phyloP scores from a whole-genome alignment of 129 eudicot species.

The Escallonia rubra region DNA sequence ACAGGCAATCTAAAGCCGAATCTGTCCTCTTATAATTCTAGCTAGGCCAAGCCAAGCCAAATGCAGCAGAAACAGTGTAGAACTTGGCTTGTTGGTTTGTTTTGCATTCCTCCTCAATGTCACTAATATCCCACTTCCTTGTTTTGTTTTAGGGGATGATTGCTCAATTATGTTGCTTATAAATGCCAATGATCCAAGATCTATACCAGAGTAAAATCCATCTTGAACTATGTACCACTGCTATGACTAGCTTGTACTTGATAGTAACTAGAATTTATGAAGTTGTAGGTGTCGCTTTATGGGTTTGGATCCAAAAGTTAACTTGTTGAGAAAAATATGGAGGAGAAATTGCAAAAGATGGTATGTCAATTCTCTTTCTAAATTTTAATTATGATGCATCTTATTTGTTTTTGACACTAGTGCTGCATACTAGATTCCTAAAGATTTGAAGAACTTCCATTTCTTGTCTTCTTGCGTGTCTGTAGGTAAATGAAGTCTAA shows the following conservation, averaged over 20 bases:
- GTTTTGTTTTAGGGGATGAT: conserved; percentile 49
- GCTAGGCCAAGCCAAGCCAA: no score
- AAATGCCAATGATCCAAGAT: conserved; percentile 47
- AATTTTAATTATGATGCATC: not conserved
- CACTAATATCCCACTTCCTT: conserved; percentile 9
- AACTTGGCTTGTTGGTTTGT: no score
- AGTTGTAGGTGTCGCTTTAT: conserved; percentile 69
- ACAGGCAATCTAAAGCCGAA: no score
- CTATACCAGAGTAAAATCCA: conserved; percentile 60
- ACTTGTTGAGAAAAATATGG: conserved; percentile 50
- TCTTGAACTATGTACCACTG: not conserved
- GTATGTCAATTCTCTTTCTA: conserved; percentile 27
- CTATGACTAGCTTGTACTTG: conserved; percentile 6
- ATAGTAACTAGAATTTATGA: conserved; percentile 1
- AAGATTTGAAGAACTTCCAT: no score
- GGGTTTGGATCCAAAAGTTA: conserved; percentile 49
- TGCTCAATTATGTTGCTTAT: conserved; percentile 51
- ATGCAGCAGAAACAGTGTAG: no score
- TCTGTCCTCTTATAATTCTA: no score
- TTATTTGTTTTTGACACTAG: conserved; percentile 8
- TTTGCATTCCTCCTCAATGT: conserved; percentile 1
- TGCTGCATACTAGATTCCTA: no score
- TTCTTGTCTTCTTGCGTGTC: no score
- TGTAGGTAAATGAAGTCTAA: not conserved
- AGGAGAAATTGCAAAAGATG: conserved; percentile 65